Percentiles rank a stretch among this genome's conserved stretches.
Conservation (phyloP, 106 monocot species). For the Platanthera zijinensis region DNA sequence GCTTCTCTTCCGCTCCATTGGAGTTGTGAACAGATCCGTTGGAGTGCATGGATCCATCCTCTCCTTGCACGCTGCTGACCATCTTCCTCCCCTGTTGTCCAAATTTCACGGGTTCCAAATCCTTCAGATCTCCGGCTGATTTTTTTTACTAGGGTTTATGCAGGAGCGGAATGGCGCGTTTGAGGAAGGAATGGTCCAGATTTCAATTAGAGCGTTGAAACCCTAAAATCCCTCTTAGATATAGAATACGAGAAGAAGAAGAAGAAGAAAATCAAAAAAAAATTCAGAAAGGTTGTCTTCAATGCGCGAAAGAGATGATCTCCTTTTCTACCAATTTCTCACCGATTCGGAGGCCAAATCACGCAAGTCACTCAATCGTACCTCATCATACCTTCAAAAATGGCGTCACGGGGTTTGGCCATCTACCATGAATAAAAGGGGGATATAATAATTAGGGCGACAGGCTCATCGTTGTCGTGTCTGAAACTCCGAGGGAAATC, state of each 20-base stretch:
- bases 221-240: too few species aligned
- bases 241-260: too few species aligned
- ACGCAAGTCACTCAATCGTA: neutral
- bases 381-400: conserved; percentile 5
- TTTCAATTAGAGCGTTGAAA: neutral
- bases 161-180: neutral
- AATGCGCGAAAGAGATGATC: neutral
- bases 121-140: neutral
- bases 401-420: neutral
- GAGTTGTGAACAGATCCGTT: conserved; percentile 39
- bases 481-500: neutral
- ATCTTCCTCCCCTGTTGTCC: conserved; percentile 19
- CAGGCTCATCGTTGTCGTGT: neutral
- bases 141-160: neutral
- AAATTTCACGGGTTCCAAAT: neutral
- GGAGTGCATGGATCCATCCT: conserved; percentile 11
- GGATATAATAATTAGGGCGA: neutral
- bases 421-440: conserved; percentile 5
- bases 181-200: neutral
- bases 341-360: neutral
- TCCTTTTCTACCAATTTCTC: neutral
- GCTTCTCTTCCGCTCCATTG: conserved; percentile 28
- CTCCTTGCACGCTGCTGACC: conserved; percentile 28
- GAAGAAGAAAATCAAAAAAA: neutral
- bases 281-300: neutral